phyloP scores from a whole-genome alignment of 768 basidiomycete species.

The Rhodotorula graminis region DNA sequence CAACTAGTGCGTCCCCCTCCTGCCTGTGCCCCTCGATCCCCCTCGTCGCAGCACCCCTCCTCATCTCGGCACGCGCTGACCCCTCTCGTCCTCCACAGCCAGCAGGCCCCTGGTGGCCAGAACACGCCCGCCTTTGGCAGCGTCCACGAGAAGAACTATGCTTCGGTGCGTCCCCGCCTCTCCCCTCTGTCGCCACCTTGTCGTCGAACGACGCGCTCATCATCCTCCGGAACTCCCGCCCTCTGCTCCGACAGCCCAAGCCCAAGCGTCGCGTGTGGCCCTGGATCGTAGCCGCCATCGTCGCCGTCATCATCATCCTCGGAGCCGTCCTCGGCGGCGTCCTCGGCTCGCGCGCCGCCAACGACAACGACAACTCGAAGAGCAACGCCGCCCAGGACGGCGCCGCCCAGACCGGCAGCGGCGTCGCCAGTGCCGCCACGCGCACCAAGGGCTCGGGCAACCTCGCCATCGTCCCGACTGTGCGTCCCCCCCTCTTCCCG shows the following conservation, averaged over 20 bases:
- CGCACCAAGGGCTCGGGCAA: slow-evolving; percentile 73
- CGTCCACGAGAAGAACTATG: not conserved
- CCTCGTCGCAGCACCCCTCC: not conserved
- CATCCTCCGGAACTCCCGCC: not conserved
- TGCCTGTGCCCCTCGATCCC: not conserved
- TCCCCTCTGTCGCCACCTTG: not conserved
- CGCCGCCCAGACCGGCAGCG: not conserved
- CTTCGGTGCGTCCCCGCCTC: not conserved
- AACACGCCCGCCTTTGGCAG: not conserved
- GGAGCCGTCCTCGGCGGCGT: slow-evolving; percentile 64
- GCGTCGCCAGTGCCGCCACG: slow-evolving; percentile 49
- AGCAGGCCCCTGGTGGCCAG: slow-evolving; percentile 4
- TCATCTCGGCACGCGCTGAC: not conserved
- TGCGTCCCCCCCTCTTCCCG: slow-evolving; percentile 51
- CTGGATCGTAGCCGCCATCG: slow-evolving; percentile 58
- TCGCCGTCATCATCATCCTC: slow-evolving; percentile 48
- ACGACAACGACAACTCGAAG: slow-evolving; percentile 47
- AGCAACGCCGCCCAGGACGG: slow-evolving; percentile 9
- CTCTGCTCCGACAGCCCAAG: not conserved
- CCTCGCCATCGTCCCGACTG: slow-evolving; percentile 79
- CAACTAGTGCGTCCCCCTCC: not conserved
- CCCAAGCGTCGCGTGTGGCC: slow-evolving; percentile 44
- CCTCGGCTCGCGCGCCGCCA: slow-evolving; percentile 61
- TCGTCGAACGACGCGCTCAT: not conserved
- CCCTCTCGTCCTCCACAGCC: not conserved